Evolutionary conservation across 495 filamentous ascomycete species (phyloP), one percentile per base, ranked within the genome.

Genomic region (Neurospora sublineolata): DNA sequence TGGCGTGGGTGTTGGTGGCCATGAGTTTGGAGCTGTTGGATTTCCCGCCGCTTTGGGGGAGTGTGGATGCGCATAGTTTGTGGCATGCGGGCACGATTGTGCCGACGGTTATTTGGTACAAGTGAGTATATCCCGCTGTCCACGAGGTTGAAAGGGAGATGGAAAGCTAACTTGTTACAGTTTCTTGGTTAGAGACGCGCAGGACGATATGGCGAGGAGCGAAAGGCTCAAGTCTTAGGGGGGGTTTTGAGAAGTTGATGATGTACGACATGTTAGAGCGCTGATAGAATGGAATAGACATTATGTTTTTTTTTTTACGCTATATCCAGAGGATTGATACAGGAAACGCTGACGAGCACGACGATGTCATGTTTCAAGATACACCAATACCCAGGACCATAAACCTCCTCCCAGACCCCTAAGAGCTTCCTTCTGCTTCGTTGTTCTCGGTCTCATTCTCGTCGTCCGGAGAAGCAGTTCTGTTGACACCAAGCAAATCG

Each of bases 1-100:
- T 98, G 67, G 92, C 90, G 18, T 97, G 94, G 94, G 85, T 99
- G 71, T 85, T 97, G 71, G 77, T 94, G 79, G 94, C 92, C 10
- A 99, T 99, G 95, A 94, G 94, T 78, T 82, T 99, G 78, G 95
- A 99, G 80, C 76, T 99, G 76, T 82, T 98, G 71, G 95, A 99
- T 80, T 99, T 99, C 78, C 88, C 96, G 71, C 95, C 95, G 3
- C 83, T 92, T 76, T 86, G 88, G 83, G 92, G 91, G 16, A 88
- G 90, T 76, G 78, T 99, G 44, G 95, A 99, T 86, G 95, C 95
- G 23, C 95, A 99, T 85, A 94, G 92, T 75, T 80, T 99, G 72
- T 99, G 95, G 95, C 95, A 99, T 87, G 79, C 95, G 72, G 93
- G 92, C 42, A 99, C 95, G 2, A 94, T 99, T 67, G 86, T 87